Percentiles rank a stretch among this genome's conserved stretches.
Conservation (phyloP, 2,329 filamentous ascomycete genomes). For the Claviceps fusiformis region DNA sequence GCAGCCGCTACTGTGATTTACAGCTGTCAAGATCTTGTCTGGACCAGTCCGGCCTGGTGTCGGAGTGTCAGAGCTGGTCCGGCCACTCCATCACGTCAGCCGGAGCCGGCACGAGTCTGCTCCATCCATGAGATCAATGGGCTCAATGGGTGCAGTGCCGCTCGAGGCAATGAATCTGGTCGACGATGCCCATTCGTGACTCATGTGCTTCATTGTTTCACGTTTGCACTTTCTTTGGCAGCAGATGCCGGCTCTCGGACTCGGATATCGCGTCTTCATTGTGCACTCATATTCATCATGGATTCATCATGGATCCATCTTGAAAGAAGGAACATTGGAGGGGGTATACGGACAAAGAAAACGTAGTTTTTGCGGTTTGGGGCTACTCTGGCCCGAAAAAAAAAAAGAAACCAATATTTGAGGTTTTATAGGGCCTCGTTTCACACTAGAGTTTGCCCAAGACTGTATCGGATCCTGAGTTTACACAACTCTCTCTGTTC, state of each 20-base stretch:
- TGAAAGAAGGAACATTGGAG: not conserved
- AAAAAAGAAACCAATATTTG: not conserved
- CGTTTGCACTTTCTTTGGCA: not conserved
- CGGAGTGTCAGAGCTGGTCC: no score
- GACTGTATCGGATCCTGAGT: not conserved
- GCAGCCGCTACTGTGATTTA: not conserved
- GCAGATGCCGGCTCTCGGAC: not conserved
- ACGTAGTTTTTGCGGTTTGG: not conserved
- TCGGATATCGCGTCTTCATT: not conserved
- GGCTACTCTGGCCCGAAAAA: not conserved
- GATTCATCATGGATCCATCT: not conserved
- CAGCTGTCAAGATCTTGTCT: not conserved
- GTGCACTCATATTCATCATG: not conserved
- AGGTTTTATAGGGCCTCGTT: not conserved
- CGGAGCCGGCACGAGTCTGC: not conserved
- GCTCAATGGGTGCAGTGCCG: not conserved
- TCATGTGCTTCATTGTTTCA: not conserved
- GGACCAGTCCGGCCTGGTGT: not conserved
- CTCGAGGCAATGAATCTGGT: not conserved
- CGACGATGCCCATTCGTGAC: no score
- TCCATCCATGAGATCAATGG: not conserved
- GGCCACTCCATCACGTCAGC: not conserved
- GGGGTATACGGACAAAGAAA: not conserved
- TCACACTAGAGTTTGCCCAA: not conserved
- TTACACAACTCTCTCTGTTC: constrained; percentile 3